Evolutionary conservation across 768 basidiomycete species (phyloP), one percentile per base, ranked within the genome.

Genomic region (Hericium coralloides): DNA sequence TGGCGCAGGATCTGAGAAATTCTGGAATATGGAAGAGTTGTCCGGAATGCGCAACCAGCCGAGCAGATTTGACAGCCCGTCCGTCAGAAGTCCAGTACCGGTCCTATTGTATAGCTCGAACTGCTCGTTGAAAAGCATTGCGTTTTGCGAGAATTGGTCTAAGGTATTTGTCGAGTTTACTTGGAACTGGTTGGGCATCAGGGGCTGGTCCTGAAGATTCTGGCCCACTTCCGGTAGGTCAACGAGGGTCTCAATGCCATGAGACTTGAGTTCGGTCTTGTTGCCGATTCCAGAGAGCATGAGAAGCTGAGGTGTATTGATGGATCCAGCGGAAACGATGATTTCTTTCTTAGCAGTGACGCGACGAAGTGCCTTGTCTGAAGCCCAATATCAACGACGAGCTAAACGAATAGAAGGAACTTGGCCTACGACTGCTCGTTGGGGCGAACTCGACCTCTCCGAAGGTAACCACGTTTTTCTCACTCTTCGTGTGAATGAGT

Each of bases 251-350:
- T 64, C 51, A 55, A 72, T 70, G 4, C 68, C 68, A 25, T 65
- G 49, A 22, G 63, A 18, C 12, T 39, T 48, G 2, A 73, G 64
- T 2, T 70, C 65, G 1, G 58, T 38, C 6, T 37, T 15, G 53
- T 71, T 66, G 10, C 72, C 71, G 52, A 73, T 72, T 10, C 72
- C 72, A 5, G 72, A 73, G 14, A 71, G 66, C 69, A 70, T 55
- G 12, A 52, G 8, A 6, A 31, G 45, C 36, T 49, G 47, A 10
- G 55, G 55, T 4, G 47, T 37, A 2, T 22, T 36, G 14, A 56
- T 36, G 12, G 47, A 22, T 14, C 55, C 55, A 20, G 55, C 55
- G 26, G 48, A 49, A 17, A 56, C 15, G n/a, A 56, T 56, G 7
- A 56, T 38, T 26, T 56, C 55, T 18, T 22, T 38, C 12, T 52